A percentile compares a stretch with the other conserved stretches of the same genome.
Evolutionary conservation across 345 rosid genomes (phyloP).

Genomic region (rapeseed (Brassica napus)): DNA sequence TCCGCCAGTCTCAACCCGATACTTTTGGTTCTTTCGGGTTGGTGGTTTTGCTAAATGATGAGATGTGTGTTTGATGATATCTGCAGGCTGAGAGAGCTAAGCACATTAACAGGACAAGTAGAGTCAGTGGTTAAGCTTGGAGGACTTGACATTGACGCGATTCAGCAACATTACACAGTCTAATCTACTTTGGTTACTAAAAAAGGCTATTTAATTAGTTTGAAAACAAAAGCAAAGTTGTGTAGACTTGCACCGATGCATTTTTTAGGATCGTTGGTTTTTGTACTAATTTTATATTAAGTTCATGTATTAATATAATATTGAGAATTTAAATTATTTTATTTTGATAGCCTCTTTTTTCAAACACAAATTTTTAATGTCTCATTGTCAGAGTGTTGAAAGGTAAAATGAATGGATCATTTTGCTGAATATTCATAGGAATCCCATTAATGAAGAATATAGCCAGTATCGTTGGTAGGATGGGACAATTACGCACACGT

Average conservation of each 20-base stretch:
- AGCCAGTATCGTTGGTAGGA: too few relatives aligned
- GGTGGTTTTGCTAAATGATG: conserved; percentile 2
- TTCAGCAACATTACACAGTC: conserved; percentile 83
- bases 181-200: background rate
- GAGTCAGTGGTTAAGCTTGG: conserved; percentile 87
- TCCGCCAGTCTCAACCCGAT: background rate
- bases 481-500: too few relatives aligned
- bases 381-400: background rate
- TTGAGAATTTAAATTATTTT: too few relatives aligned
- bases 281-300: too few relatives aligned
- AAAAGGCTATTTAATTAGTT: background rate
- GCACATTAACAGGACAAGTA: conserved; percentile 76
- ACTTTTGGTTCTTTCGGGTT: background rate
- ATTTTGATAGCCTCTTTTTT: background rate
- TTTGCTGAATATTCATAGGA: too few relatives aligned
- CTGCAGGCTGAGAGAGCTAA: conserved; percentile 73
- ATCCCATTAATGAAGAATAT: too few relatives aligned
- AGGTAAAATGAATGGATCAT: too few relatives aligned
- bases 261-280: background rate
- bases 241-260: background rate
- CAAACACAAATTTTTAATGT: background rate
- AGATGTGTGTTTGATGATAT: conserved; percentile 2
- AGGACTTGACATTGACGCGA: conserved; percentile 81
- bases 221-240: background rate
- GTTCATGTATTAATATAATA: background rate